Conservation (phyloP, 768 basidiomycete genomes). For the Tulasnella sp. region DNA sequence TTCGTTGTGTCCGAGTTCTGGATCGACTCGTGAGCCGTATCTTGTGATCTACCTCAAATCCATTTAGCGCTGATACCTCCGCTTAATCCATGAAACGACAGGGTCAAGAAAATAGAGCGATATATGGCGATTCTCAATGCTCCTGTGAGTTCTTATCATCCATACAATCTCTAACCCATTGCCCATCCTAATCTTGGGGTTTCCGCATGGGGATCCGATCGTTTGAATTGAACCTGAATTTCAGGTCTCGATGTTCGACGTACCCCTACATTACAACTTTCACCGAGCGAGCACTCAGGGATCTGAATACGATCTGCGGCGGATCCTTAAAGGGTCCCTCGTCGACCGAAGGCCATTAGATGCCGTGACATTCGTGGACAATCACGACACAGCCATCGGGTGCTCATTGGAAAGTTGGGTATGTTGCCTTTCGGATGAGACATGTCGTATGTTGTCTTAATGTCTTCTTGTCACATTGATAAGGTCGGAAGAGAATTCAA, state of each 20-base stretch:
- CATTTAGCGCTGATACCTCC: too few species aligned
- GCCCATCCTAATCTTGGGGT: too few species aligned
- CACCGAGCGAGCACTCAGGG: conserved; percentile 61
- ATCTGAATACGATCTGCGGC: conserved; percentile 62
- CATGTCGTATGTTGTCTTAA: background rate
- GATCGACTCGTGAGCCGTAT: conserved; percentile 52
- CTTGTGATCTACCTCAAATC: background rate
- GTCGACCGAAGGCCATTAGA: conserved; percentile 59
- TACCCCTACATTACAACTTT: conserved; percentile 79
- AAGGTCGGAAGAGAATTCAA: conserved; percentile 67
- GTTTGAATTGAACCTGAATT: conserved; percentile 22
- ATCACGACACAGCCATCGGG: conserved; percentile 61
- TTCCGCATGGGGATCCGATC: background rate
- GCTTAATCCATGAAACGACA: too few species aligned
- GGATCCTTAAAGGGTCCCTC: conserved; percentile 59
- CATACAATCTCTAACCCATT: too few species aligned
- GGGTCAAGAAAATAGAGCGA: conserved; percentile 1
- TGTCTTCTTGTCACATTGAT: too few species aligned
- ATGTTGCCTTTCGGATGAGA: too few species aligned
- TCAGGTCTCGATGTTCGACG: conserved; percentile 84
- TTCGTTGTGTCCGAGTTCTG: conserved; percentile 78
- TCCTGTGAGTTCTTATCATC: conserved; percentile 1
- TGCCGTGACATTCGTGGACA: conserved; percentile 85
- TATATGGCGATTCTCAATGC: conserved; percentile 9
- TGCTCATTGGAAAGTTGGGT: conserved; percentile 81